Evolutionary conservation across 2,329 filamentous ascomycete species (phyloP).

Genomic region (Aspergillus sp.): DNA sequence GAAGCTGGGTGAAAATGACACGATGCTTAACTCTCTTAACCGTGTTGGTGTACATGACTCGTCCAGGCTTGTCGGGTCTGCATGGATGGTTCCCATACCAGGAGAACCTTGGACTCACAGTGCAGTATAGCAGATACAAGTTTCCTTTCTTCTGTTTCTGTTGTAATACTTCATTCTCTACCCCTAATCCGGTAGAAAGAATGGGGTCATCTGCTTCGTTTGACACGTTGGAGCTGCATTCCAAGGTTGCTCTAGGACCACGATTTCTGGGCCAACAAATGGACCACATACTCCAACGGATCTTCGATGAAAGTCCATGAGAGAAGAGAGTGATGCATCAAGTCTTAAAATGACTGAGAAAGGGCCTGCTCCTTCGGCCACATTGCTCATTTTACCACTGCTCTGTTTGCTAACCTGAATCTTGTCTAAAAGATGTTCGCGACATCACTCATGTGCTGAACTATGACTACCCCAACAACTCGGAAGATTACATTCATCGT

Average conservation of each 20-base stretch:
- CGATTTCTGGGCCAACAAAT: conserved; percentile 49
- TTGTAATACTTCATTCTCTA: conserved; percentile 64
- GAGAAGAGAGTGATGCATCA: conserved; percentile 54
- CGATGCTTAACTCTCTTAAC: conserved; percentile 80
- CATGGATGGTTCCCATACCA: conserved; percentile 63
- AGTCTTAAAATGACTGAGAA: conserved; percentile 53
- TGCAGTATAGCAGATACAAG: conserved; percentile 65
- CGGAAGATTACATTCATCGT: conserved; percentile 61
- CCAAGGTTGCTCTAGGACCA: conserved; percentile 61
- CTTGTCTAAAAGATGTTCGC: conserved; percentile 81
- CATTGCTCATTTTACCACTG: conserved; percentile 38
- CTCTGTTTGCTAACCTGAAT: conserved; percentile 67
- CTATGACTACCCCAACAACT: conserved; percentile 99
- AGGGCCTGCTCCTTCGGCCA: conserved; percentile 38
- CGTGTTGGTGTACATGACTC: conserved; percentile 82
- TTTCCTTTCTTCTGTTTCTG: conserved; percentile 19
- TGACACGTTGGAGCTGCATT: conserved; percentile 59
- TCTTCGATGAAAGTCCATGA: conserved; percentile 40
- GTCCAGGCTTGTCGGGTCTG: conserved; percentile 79
- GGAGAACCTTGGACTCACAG: conserved; percentile 80
- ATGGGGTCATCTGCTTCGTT: conserved; percentile 48
- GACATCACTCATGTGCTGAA: conserved; percentile 99
- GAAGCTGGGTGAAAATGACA: conserved; percentile 54
- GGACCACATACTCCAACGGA: conserved; percentile 39
- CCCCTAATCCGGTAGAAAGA: conserved; percentile 58